phyloP scores from a whole-genome alignment of 768 basidiomycete species.

The Flagelloscypha sp. region DNA sequence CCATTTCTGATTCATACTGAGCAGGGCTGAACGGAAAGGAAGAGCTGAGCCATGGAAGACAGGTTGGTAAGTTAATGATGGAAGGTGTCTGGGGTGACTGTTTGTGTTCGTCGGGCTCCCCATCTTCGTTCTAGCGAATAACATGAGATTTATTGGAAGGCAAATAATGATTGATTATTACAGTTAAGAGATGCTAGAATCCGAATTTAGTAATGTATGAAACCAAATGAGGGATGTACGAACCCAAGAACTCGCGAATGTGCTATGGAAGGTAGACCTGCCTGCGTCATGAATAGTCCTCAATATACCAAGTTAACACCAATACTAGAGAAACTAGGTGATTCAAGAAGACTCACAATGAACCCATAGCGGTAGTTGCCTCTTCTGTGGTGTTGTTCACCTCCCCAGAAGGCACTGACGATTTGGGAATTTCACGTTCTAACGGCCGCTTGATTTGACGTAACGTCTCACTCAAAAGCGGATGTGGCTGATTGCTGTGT shows the following conservation, averaged over 20 bases:
- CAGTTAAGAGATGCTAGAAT: slow-evolving; percentile 57
- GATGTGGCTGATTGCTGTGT: slow-evolving; percentile 43
- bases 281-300: slow-evolving; percentile 59
- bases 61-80: slow-evolving; percentile 41
- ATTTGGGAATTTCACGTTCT: slow-evolving; percentile 46
- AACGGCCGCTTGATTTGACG: slow-evolving; percentile 58
- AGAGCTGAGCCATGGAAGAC: slow-evolving; percentile 51
- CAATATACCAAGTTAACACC: slow-evolving; percentile 7
- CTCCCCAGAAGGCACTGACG: slow-evolving; percentile 23
- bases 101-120: slow-evolving; percentile 48
- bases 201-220: slow-evolving; percentile 10
- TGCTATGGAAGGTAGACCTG: slow-evolving; percentile 57
- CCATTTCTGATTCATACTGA: too few species aligned
- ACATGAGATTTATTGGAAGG: slow-evolving; percentile 1
- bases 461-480: slow-evolving; percentile 52
- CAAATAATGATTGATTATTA: slow-evolving; percentile 17
- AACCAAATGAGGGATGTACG: slow-evolving; percentile 16
- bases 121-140: slow-evolving; percentile 47
- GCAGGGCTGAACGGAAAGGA: slow-evolving; percentile 50
- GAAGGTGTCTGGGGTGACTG: too few species aligned
- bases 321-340: slow-evolving; percentile 12
- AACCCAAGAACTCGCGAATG: slow-evolving; percentile 64
- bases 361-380: slow-evolving; percentile 55
- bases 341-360: slow-evolving; percentile 35
- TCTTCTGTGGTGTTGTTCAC: slow-evolving; percentile 44